Evolutionary conservation across 2,329 filamentous ascomycete species (phyloP), one percentile per base, ranked within the genome.

Genomic region (Aspergillus flavus): DNA sequence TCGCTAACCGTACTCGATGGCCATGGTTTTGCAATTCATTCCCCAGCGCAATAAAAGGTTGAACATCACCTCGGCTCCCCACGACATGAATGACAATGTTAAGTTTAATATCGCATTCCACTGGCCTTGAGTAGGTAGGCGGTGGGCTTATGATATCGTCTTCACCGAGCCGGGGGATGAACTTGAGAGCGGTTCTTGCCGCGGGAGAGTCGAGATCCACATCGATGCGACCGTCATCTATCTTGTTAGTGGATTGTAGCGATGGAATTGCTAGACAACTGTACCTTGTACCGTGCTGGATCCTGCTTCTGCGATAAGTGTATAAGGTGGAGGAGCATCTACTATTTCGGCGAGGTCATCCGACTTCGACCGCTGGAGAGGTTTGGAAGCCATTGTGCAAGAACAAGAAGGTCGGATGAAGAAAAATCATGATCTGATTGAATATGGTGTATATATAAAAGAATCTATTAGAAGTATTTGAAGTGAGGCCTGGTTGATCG

Each of bases 11-110:
- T 2, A 88, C 83, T 11, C 85, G 81, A 68, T 88, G 85, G 2
- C 83, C 81, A 59, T 83, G 78, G 3, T 77, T 74, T 65, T 84
- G 79, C 0, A 88, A 70, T 14, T 81, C 79, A 41, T 79, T 81
- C 0, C 84, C 86, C 1, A 89, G 76, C 0, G 86, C 84, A 57
- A 89, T 76, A 59, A 89, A 88, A 0, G 86, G 86, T 62, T 89
- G 86, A 0, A 87, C 83, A 69, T 87, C 85, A 10, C 85, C 85
- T 10, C 10, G 85, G 81, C 69, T 89, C 80, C 46, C 86, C 76
- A 87, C 84, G 2, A 86, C 82, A 61, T 86, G 84, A 58, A 86
- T 85, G 5, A 86, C 83, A 50, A 86, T 81, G 59, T 86, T 86
- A 26, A 85, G 72, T n/a, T 70, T 66, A 23, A 73, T 55, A 19